A percentile compares a stretch with the other conserved stretches of the same genome.
These are phyloP conservation scores for Bruguiera sexangula DNA, from an alignment of 345 rosid genomes.

Conservation along the genomic window DNA sequence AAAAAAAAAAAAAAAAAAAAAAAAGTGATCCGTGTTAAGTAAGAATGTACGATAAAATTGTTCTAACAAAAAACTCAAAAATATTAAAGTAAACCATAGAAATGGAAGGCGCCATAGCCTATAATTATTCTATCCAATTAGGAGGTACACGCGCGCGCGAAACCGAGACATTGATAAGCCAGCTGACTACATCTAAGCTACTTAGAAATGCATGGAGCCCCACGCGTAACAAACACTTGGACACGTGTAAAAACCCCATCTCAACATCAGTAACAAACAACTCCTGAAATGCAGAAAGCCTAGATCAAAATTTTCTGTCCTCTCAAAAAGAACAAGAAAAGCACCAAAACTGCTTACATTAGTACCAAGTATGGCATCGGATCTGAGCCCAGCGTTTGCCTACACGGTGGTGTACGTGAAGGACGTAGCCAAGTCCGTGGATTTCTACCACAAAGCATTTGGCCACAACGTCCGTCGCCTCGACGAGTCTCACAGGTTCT, in stretches of 20 bases:
- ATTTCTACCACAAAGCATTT: conserved; percentile 70
- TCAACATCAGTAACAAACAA: no score
- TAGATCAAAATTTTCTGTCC: not conserved
- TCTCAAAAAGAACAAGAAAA: not conserved
- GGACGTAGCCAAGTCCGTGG: conserved; percentile 67
- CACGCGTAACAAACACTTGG: not conserved
- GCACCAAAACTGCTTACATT: not conserved
- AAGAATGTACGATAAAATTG: no score
- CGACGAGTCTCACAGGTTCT: conserved; percentile 64
- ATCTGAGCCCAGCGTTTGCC: conserved; percentile 47
- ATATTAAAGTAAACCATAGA: no score
- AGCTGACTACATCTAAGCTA: not conserved
- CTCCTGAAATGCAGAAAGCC: no score
- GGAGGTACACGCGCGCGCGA: no score
- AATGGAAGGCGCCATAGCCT: no score
- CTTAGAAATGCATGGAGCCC: conserved; percentile 7
- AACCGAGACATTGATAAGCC: not conserved
- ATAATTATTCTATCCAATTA: no score
- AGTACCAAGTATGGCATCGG: conserved; percentile 33
- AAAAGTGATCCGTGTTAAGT: no score
- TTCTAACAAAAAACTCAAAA: no score
- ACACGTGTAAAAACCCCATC: conserved; percentile 9
- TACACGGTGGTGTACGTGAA: conserved; percentile 63
- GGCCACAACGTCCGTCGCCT: conserved; percentile 66
- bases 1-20: no score